These are phyloP conservation scores for Fusarium nygamai DNA, from an alignment of 2,329 filamentous ascomycete genomes.

Conservation along the genomic window DNA sequence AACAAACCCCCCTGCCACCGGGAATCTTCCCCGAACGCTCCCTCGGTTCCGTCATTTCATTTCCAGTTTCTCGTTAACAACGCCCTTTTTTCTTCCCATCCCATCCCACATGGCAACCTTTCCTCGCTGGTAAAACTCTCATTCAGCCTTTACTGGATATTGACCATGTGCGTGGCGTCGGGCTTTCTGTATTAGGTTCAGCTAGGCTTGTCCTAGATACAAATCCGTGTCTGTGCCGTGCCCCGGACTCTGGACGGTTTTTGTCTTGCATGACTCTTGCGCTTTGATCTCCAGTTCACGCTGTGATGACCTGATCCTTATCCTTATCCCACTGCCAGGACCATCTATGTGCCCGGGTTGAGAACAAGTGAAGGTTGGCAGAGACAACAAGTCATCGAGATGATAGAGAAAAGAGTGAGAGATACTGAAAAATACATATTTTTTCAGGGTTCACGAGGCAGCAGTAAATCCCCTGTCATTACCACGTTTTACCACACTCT, in stretches of 20 bases:
- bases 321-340: not conserved
- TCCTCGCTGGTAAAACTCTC: conserved; percentile 4
- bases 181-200: conserved; percentile 34
- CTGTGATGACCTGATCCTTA: not conserved
- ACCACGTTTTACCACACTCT: conserved; percentile 29
- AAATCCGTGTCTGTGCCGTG: conserved; percentile 26
- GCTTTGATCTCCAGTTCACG: conserved; percentile 1
- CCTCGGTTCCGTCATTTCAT: conserved; percentile 17
- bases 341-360: not conserved
- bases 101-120: conserved; percentile 31
- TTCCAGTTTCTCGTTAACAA: conserved; percentile 8
- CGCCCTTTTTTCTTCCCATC: not conserved
- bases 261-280: conserved; percentile 34
- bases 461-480: conserved; percentile 14
- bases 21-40: conserved; percentile 29
- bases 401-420: not conserved
- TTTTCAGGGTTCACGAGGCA: conserved; percentile 19
- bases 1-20: conserved; percentile 29
- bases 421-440: not conserved
- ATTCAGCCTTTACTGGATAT: conserved; percentile 6
- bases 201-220: conserved; percentile 36
- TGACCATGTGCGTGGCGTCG: conserved; percentile 37
- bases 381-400: not conserved
- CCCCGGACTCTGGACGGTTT: conserved; percentile 22
- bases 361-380: not conserved